Base-by-base conservation (phyloP, 2,329 filamentous ascomycete species). In the Calonectria leucothoes region DNA sequence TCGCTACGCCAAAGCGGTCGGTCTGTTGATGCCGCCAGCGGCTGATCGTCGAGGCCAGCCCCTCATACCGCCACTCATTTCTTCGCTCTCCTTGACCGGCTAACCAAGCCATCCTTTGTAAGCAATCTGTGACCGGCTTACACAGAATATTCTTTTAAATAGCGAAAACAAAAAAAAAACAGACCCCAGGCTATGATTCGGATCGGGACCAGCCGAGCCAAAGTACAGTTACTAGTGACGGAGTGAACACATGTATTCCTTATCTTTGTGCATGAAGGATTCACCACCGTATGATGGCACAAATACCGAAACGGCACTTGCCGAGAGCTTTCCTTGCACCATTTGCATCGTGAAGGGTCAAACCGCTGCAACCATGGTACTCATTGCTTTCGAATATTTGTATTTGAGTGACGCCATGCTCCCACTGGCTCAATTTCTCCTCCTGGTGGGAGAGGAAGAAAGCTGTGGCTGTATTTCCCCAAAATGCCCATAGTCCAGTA, bases 341-440 rank as follows among this genome's bases (percentile, higher is more conserved):
- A 15, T 48, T 37, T n/a, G 31, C 25, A 45, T 52, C 52, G 20
- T 63, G 25, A 5, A 69, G 4, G 12, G 64, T 51, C 6, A 64
- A 29, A 10, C 67, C 67, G 6, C 8, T 64, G 23, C 31, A 52
- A 31, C 2, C 7, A 17, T 15, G 4, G 2, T 31, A 5, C 5
- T 15, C 3, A 2, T 14, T 27, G 11, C 31, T 10, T 23, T 25
- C 31, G 11, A 69, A 69, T 8, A 64, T 48, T 25, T 42, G n/a
- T 31, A 61, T 29, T 8, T 57, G 42, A 1, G 45, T 64, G 11
- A 64, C 42, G 17, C 27, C 39, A 59, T 1, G 20, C 42, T 6
- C 66, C 55, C n/a, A 69, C 59, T 3, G 55, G 55, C 20, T 25
- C 11, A 11, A 69, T 69, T 23, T 39, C 55, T 29, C 63, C 66